Conservation (phyloP, 106 monocot species). For the Hemerocallis citrina region DNA sequence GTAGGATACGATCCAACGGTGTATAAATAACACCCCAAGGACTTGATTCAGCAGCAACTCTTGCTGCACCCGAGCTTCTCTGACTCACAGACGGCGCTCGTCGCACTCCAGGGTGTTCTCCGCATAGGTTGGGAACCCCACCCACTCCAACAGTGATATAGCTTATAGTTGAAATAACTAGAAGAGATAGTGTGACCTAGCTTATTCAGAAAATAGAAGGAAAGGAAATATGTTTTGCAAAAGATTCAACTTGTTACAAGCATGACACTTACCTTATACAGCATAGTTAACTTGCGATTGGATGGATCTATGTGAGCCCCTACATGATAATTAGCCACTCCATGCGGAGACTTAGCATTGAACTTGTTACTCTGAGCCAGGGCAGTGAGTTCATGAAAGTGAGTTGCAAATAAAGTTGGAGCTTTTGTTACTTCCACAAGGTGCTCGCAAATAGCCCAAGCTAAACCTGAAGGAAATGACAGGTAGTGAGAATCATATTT, state of each 20-base stretch:
- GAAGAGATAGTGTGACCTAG: neutral
- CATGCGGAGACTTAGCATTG: slow-evolving; percentile 14
- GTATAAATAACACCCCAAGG: too few relatives aligned
- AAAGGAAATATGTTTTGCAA: neutral
- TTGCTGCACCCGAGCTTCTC: too few relatives aligned
- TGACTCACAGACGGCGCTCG: too few relatives aligned
- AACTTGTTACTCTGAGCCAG: slow-evolving; percentile 47
- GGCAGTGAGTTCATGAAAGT: slow-evolving; percentile 95
- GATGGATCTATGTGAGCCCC: slow-evolving; percentile 90
- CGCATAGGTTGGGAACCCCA: too few relatives aligned
- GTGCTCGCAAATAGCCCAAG: slow-evolving; percentile 98
- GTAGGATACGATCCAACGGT: too few relatives aligned
- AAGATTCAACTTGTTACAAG: neutral
- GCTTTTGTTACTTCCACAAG: slow-evolving; percentile 80
- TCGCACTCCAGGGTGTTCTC: too few relatives aligned
- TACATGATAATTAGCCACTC: slow-evolving; percentile 96
- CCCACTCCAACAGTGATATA: too few relatives aligned
- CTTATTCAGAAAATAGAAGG: neutral
- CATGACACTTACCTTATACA: slow-evolving; percentile 61
- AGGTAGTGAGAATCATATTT: neutral
- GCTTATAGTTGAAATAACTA: neutral
- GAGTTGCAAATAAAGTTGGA: slow-evolving; percentile 95
- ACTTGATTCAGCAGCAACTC: too few relatives aligned
- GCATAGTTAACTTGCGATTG: slow-evolving; percentile 84
- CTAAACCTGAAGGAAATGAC: slow-evolving; percentile 63